Evolutionary conservation across 768 basidiomycete species (phyloP).

Genomic region (Pleurotus salmoneostramineus): DNA sequence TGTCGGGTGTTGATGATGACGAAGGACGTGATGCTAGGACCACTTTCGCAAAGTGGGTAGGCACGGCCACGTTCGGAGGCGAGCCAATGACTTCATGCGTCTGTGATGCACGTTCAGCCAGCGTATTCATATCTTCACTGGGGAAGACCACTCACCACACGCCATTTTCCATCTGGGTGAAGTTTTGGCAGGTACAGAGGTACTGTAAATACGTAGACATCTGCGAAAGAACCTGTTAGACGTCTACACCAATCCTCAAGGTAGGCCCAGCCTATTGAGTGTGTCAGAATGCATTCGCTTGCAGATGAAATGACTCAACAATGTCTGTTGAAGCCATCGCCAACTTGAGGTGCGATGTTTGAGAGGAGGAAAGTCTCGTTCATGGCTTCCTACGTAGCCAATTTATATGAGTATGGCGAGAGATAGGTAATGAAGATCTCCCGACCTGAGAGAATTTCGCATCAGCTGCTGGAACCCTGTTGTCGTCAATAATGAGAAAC

Average conservation of each 20-base stretch:
- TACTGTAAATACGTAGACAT: constrained; percentile 97
- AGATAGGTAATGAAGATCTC: constrained; percentile 10
- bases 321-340: constrained; percentile 95
- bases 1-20: constrained; percentile 66
- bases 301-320: constrained; percentile 48
- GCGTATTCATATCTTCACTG: not conserved
- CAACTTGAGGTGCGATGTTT: constrained; percentile 98
- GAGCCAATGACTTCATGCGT: constrained; percentile 93
- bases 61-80: constrained; percentile 88
- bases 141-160: constrained; percentile 63
- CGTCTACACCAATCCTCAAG: constrained; percentile 93
- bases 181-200: constrained; percentile 91
- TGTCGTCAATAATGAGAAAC: too few species aligned
- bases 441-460: constrained; percentile 80
- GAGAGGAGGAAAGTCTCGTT: constrained; percentile 92
- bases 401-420: not conserved
- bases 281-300: not conserved
- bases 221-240: constrained; percentile 81
- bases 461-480: constrained; percentile 94
- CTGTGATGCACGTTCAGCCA: constrained; percentile 32
- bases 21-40: constrained; percentile 74
- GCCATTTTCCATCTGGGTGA: constrained; percentile 90
- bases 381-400: constrained; percentile 69
- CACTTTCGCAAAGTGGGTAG: constrained; percentile 98
- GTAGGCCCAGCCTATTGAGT: constrained; percentile 85